Evolutionary conservation across 2,329 filamentous ascomycete genomes (phyloP).

Genomic region (Aspergillus pseudoglaucus): DNA sequence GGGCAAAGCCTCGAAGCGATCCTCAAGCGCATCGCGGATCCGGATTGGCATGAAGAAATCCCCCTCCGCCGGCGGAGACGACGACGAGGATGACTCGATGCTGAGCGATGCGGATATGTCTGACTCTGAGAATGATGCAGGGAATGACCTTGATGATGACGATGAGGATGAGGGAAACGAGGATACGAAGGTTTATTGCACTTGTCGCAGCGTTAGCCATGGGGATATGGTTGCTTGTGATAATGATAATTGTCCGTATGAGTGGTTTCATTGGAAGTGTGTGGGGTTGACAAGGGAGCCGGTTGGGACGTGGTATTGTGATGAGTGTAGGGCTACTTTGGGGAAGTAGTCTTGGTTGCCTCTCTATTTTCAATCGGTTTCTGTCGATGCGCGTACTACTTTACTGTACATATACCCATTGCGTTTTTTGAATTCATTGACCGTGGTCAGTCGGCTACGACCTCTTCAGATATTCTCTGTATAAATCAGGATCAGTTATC

Average conservation of each 20-base stretch:
- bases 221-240: conserved; percentile 64
- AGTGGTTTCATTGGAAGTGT: conserved; percentile 64
- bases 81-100: conserved; percentile 49
- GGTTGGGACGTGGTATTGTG: conserved; percentile 52
- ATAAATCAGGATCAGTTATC: no score
- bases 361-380: no score
- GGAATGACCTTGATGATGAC: conserved; percentile 34
- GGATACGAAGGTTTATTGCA: conserved; percentile 59
- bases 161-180: conserved; percentile 48
- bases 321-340: conserved; percentile 42
- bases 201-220: conserved; percentile 59
- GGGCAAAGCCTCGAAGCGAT: conserved; percentile 37
- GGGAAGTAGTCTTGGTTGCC: conserved; percentile 22
- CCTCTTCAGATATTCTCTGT: no score
- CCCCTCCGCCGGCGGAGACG: conserved; percentile 36
- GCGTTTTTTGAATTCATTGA: conserved; percentile 3
- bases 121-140: conserved; percentile 38
- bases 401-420: conserved; percentile 16
- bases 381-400: neutral
- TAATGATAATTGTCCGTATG: conserved; percentile 56
- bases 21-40: conserved; percentile 34
- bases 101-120: conserved; percentile 46
- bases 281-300: conserved; percentile 57
- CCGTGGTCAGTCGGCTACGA: neutral
- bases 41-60: conserved; percentile 36